Evolutionary conservation across 176 grass and related monocot species (phyloP).

Genomic region (Oryza longistaminata): DNA sequence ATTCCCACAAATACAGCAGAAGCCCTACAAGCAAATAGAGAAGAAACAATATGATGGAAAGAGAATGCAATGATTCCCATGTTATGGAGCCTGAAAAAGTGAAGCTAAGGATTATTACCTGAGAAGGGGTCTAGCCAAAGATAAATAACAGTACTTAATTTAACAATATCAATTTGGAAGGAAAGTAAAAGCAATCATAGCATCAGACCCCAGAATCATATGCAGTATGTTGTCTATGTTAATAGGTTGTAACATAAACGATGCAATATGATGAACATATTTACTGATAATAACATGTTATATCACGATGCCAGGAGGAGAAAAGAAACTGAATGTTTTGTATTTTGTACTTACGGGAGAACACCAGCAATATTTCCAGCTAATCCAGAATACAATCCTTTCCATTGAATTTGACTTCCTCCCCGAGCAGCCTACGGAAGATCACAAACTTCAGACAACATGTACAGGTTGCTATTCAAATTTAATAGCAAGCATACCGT

Average conservation of each 20-base stretch:
- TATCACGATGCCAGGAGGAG: not conserved
- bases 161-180: not conserved
- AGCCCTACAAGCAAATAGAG: constrained; percentile 47
- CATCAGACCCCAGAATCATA: not conserved
- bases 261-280: constrained; percentile 5
- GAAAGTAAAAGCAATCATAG: not conserved
- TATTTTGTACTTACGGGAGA: constrained; percentile 67
- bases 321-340: not conserved
- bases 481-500: not conserved
- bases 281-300: not conserved
- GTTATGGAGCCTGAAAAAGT: not conserved
- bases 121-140: not conserved
- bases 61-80: not conserved
- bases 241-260: not conserved
- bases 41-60: not conserved
- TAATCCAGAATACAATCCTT: constrained; percentile 85
- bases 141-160: not conserved
- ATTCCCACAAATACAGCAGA: constrained; percentile 96
- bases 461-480: not conserved
- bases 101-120: not conserved
- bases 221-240: not conserved
- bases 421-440: constrained; percentile 59
- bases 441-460: not conserved
- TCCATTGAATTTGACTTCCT: constrained; percentile 80
- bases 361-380: constrained; percentile 83